phyloP scores from a whole-genome alignment of 78 protist genomes.

The Corallochytrium limacisporum region DNA sequence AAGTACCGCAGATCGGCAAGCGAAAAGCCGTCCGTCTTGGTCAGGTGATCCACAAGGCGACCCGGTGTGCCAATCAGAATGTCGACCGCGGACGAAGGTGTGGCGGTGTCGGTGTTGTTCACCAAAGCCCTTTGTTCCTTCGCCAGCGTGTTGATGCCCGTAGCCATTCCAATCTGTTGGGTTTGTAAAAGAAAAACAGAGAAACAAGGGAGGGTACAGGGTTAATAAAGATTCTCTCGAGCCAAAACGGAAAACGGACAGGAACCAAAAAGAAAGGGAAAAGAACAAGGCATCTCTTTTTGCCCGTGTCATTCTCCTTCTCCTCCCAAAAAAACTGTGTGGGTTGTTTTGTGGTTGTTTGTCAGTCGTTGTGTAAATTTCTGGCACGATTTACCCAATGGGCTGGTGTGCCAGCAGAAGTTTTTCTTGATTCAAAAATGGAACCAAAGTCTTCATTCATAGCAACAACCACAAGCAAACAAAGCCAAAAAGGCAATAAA shows the following conservation, averaged over 20 bases:
- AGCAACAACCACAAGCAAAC: not conserved
- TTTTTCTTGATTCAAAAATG: not conserved
- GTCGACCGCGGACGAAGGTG: not conserved
- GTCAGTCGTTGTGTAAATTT: too few relatives aligned
- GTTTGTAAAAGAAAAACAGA: not conserved
- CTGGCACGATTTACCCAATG: not conserved
- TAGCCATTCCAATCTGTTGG: not conserved
- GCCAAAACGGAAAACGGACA: not conserved
- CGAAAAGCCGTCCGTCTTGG: not conserved
- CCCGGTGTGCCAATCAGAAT: conserved; percentile 42
- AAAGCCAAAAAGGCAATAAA: not conserved
- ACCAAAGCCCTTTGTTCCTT: not conserved
- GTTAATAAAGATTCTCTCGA: not conserved
- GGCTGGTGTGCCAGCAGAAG: not conserved
- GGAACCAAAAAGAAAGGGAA: not conserved
- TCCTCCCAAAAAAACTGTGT: too few relatives aligned
- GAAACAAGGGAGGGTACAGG: not conserved
- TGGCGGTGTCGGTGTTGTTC: not conserved
- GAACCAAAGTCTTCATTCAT: not conserved
- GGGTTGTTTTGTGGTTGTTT: too few relatives aligned
- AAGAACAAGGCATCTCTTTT: too few relatives aligned
- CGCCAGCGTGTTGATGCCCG: not conserved
- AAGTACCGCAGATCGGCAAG: conserved; percentile 16
- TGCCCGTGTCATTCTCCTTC: too few relatives aligned
- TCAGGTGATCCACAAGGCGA: conserved; percentile 50